Evolutionary conservation across 176 grass and related monocot species (phyloP).

Genomic region (Microstegium vimineum): DNA sequence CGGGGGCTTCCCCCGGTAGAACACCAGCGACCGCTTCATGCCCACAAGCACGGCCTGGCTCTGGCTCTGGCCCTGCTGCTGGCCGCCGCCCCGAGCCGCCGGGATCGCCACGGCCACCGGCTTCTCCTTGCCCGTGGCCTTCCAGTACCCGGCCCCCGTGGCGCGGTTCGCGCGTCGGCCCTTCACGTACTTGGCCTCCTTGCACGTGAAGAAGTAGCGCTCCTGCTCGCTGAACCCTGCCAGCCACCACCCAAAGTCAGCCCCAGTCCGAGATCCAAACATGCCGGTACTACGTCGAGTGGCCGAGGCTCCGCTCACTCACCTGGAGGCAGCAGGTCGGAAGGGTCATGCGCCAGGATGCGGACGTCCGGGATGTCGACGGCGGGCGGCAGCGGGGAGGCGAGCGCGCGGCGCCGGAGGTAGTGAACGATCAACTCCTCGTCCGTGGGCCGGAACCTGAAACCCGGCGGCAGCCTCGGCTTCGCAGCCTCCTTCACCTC

Average conservation of each 20-base stretch:
- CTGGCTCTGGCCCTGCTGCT: too few relatives aligned
- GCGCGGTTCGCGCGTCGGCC: conserved; percentile 53
- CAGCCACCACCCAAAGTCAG: not conserved
- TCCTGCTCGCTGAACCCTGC: conserved; percentile 45
- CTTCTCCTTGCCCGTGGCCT: conserved; percentile 72
- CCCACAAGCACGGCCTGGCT: conserved; percentile 44
- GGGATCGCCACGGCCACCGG: conserved; percentile 22
- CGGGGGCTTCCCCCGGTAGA: conserved; percentile 59
- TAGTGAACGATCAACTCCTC: conserved; percentile 68
- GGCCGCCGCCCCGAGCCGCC: not conserved
- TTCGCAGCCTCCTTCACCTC: conserved; percentile 8
- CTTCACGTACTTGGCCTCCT: conserved; percentile 66
- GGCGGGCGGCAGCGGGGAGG: conserved; percentile 44
- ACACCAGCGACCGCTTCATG: conserved; percentile 60
- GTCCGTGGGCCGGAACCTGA: conserved; percentile 71
- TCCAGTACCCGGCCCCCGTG: conserved; percentile 62
- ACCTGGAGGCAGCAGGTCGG: conserved; percentile 51
- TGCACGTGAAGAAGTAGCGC: conserved; percentile 70
- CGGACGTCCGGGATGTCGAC: conserved; percentile 64
- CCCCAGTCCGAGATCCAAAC: too few relatives aligned
- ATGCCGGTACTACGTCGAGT: too few relatives aligned
- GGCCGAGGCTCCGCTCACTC: not conserved
- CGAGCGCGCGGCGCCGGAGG: conserved; percentile 55
- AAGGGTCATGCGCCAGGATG: conserved; percentile 60
- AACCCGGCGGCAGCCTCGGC: conserved; percentile 51